Evolutionary conservation across 2,329 filamentous ascomycete genomes (phyloP), one percentile per base, ranked within the genome.

Genomic region (Exophiala sideris): DNA sequence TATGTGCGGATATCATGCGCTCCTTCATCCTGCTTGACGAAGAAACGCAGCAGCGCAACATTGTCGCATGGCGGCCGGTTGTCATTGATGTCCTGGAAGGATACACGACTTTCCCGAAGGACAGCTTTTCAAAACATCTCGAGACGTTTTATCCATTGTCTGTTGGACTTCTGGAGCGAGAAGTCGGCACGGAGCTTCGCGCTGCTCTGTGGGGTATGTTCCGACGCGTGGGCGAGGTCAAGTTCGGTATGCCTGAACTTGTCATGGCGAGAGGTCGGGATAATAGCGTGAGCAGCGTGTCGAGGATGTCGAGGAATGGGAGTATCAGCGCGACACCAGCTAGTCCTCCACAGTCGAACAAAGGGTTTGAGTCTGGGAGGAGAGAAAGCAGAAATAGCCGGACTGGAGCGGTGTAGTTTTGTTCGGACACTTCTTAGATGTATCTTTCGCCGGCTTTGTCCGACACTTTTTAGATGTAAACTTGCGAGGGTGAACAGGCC

Each of bases 41-140:
- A 70, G 95, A 99, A 67, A 95, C 89, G 24, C 94, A 99, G 72
- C 91, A 97, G 68, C 82, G 94, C 52, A 99, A 99, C 71, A 96
- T 99, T 51, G 83, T 95, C 21, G 95, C 95, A 0, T 99, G 94
- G 94, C 81, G 94, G 14, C 94, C 94, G 0, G 94, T 99, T 0
- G 94, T 99, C 1, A 91, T 99, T 14, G 94, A 96, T 67, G 94
- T 99, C 7, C 78, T 99, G 8, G 92, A 99, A 67, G 94, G 94
- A 1, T 97, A 92, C 69, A 85, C 86, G 0, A 86, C 84, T 5
- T 96, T 97, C 74, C 88, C 90, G 0, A 79, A 83, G 14, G 80
- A 85, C 20, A 88, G 89, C 40, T 99, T 99, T 65, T 82, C 82
- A 50, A 84, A 85, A 54, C 86, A 97, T 64, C 81, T 96, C 6